phyloP scores from a whole-genome alignment of 257 asterid species.

The Solanum dulcamara region DNA sequence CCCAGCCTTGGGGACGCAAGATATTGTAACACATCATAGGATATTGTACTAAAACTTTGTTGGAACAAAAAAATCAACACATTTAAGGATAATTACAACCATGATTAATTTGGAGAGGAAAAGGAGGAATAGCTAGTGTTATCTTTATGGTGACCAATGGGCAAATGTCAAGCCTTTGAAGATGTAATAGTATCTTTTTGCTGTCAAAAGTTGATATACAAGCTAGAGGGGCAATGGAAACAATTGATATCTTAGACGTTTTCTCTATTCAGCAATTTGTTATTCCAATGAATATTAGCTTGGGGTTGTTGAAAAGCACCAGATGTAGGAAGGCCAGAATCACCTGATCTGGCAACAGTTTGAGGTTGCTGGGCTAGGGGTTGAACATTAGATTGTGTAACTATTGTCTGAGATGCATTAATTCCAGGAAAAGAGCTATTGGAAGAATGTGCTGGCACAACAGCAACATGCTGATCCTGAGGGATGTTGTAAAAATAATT shows the following conservation, averaged over 20 bases:
- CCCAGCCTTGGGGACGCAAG: no score
- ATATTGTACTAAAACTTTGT: background rate
- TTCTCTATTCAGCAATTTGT: constrained; percentile 22
- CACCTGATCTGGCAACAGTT: constrained; percentile 24
- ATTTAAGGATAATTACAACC: no score
- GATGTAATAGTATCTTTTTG: background rate
- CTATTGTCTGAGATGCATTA: constrained; percentile 23
- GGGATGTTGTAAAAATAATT: constrained; percentile 42
- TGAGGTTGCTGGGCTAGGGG: constrained; percentile 36
- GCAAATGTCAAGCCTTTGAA: background rate
- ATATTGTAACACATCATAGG: background rate
- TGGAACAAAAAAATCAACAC: background rate
- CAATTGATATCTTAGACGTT: constrained; percentile 17
- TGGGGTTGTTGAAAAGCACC: constrained; percentile 28
- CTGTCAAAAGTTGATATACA: constrained; percentile 5
- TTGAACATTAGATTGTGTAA: constrained; percentile 24
- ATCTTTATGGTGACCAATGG: background rate
- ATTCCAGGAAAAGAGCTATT: constrained; percentile 30
- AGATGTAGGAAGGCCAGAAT: constrained; percentile 22
- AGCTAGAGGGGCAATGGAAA: background rate
- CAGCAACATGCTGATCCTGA: constrained; percentile 31
- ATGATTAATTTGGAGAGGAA: no score
- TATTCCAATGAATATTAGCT: constrained; percentile 33
- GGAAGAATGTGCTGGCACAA: constrained; percentile 23
- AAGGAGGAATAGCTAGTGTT: background rate